Base-by-base conservation (phyloP, 768 basidiomycete species). In the Russula lepida region DNA sequence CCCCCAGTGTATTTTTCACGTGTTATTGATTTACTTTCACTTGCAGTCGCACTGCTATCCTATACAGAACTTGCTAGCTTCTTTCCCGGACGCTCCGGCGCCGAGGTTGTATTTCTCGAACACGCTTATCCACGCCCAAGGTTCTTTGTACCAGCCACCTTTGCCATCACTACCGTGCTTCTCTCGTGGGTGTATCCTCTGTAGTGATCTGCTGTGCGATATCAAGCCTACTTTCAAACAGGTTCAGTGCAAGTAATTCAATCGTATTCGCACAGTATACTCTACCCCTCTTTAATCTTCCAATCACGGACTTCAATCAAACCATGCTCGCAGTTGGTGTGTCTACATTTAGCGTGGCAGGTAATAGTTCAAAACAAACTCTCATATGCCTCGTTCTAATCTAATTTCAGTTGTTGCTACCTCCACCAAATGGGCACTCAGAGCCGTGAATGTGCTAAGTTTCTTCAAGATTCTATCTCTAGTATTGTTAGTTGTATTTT, bases 81-180 rank as follows among this genome's bases (percentile, higher is more conserved):
- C 68, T 80, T 79, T 64, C 80, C 80, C 13, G 71, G 76, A 55
- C 73, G 80, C 17, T 77, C 78, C 8, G 79, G 79, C 6, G 80
- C 77, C 9, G 76, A 79, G 61, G 79, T 80, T 6, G 79, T 76
- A 3, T 80, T 78, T 56, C 70, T 79, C 15, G 77, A 78, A 27
- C 66, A 68, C 71, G 77, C 78, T 2, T 79, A 76, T 62, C 76
- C 75, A 12, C 69, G 72, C 54, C 77, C 78, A 1, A 72, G 68
- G 43, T 77, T 75, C 64, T 70, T 79, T 41, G 71, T 80, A 27
- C 76, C 78, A 2, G 75, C 75, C 28, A 65, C 71, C 1, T 80
- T 78, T 61, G 78, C 78, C 12, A 73, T 78, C 17, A 69, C 58
- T 19, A 17, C 68, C 6, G 67, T 70, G 2, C 64, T 72, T 13